Conservation (phyloP, 2,329 filamentous ascomycete species). For the Aureobasidium zeae region DNA sequence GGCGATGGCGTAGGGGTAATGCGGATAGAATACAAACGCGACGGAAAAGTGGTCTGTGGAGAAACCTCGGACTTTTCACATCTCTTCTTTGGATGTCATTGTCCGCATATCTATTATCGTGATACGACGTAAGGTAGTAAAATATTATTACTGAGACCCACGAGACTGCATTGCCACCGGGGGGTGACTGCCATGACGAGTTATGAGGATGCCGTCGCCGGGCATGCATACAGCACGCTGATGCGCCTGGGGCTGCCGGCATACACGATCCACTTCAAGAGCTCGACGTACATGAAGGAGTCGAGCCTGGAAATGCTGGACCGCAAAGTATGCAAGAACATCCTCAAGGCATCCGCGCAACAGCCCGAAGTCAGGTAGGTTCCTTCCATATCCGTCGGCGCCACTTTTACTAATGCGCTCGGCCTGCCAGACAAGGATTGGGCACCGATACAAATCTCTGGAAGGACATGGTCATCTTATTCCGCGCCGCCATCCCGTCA, state of each 20-base stretch:
- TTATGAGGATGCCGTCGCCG: slow-evolving; percentile 9
- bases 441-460: slow-evolving; percentile 50
- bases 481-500: slow-evolving; percentile 51
- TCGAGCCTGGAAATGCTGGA: slow-evolving; percentile 50
- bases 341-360: slow-evolving; percentile 48
- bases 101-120: too few species aligned
- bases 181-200: too few species aligned
- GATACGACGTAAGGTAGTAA: too few species aligned
- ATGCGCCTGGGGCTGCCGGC: slow-evolving; percentile 38
- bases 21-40: too few species aligned
- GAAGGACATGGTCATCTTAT: slow-evolving; percentile 48
- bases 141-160: too few species aligned
- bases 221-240: slow-evolving; percentile 34
- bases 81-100: too few species aligned
- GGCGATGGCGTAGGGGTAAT: too few species aligned
- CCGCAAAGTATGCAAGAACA: slow-evolving; percentile 46
- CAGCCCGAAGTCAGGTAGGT: slow-evolving; percentile 45
- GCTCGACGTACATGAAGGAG: slow-evolving; percentile 50
- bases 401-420: slow-evolving; percentile 1
- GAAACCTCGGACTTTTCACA: too few species aligned
- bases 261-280: slow-evolving; percentile 52
- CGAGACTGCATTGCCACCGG: too few species aligned
- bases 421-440: slow-evolving; percentile 41
- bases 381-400: background rate
- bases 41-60: too few species aligned